phyloP scores from a whole-genome alignment of 306 rosid species.

The Sicyos baderoa region DNA sequence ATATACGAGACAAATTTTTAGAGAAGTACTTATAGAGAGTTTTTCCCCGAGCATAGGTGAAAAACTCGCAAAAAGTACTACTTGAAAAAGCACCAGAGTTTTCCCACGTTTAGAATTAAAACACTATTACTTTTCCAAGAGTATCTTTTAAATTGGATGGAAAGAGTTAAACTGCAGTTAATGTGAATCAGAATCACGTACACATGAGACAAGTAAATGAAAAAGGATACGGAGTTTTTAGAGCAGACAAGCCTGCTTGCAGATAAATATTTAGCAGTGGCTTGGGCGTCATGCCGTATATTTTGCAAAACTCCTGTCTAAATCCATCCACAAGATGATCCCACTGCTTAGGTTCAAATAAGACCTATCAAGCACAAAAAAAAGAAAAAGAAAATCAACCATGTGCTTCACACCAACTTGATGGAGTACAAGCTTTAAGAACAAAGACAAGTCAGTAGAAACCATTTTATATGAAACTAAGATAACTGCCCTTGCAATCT shows the following conservation, averaged over 20 bases:
- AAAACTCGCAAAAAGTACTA: too few species aligned
- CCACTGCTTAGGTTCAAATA: slow-evolving; percentile 92
- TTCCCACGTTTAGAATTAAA: too few species aligned
- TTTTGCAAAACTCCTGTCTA: slow-evolving; percentile 91
- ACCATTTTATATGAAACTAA: not conserved
- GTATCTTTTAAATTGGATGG: not conserved
- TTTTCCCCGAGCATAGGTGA: too few species aligned
- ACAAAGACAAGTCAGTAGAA: slow-evolving; percentile 5
- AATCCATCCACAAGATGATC: slow-evolving; percentile 76
- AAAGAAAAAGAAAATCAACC: slow-evolving; percentile 6
- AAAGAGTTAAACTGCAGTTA: not conserved
- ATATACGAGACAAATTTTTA: too few species aligned
- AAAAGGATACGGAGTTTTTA: slow-evolving; percentile 88
- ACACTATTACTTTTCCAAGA: too few species aligned
- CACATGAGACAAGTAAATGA: not conserved
- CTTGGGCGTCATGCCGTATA: slow-evolving; percentile 90
- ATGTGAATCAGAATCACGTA: not conserved
- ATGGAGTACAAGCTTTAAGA: slow-evolving; percentile 17
- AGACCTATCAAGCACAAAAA: slow-evolving; percentile 46
- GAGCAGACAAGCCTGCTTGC: slow-evolving; percentile 95
- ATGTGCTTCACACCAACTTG: slow-evolving; percentile 20
- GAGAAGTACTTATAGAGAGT: too few species aligned
- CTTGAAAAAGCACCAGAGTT: too few species aligned
- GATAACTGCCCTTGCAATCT: not conserved
- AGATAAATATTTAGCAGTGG: slow-evolving; percentile 83